Conservation (phyloP, 768 basidiomycete species). For the Rhodosporidiobolus odoratus region DNA sequence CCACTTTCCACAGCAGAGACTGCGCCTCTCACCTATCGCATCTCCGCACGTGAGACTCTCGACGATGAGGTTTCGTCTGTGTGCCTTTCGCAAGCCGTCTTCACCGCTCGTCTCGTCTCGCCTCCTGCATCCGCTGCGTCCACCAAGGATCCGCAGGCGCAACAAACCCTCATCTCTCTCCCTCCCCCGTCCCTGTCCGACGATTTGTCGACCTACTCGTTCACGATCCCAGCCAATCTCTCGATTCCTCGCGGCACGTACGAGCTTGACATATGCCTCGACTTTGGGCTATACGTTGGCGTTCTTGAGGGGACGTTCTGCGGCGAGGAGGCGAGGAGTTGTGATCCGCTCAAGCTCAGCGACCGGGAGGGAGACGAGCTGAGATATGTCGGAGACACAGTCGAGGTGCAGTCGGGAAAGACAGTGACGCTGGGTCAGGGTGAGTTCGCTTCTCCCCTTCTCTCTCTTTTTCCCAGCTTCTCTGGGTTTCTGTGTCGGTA, state of each 20-base stretch:
- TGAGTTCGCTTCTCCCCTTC: neutral
- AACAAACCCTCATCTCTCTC: conserved; percentile 13
- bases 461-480: neutral
- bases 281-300: conserved; percentile 23
- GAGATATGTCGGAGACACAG: conserved; percentile 1
- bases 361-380: conserved; percentile 2
- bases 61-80: neutral
- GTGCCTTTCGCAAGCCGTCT: conserved; percentile 34
- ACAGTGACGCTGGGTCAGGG: neutral
- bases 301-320: neutral
- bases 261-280: conserved; percentile 26
- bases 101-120: conserved; percentile 26
- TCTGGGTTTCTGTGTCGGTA: no score
- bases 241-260: neutral
- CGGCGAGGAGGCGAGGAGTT: neutral
- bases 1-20: neutral
- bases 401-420: neutral
- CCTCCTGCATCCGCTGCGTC: neutral
- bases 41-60: neutral
- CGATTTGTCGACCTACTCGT: neutral
- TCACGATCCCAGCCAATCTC: neutral
- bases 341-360: neutral
- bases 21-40: neutral
- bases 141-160: neutral
- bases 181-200: neutral